These are phyloP conservation scores for Noccaea caerulescens DNA, from an alignment of 345 rosid genomes.

Conservation along the genomic window DNA sequence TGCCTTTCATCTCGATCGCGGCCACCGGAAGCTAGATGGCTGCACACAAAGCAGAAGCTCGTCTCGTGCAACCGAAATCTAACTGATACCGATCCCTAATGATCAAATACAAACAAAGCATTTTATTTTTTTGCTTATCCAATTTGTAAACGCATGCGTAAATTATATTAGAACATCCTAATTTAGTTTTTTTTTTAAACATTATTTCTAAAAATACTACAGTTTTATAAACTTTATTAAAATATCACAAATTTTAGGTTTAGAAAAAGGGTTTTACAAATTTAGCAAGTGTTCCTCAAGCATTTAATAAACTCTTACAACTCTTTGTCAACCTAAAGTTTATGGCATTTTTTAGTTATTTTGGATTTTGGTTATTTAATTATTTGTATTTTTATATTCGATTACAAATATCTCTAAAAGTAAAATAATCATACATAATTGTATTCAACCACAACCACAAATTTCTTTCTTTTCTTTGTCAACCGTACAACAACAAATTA, in stretches of 20 bases:
- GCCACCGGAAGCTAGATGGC: conserved; percentile 87
- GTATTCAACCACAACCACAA: background rate
- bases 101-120: background rate
- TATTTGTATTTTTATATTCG: too few species aligned
- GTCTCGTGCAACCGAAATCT: conserved; percentile 72
- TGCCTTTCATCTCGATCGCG: conserved; percentile 69
- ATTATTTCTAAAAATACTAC: background rate
- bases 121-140: background rate
- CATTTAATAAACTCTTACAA: background rate
- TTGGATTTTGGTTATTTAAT: background rate
- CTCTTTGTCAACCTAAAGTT: too few species aligned
- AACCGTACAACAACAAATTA: conserved; percentile 24
- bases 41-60: conserved; percentile 77
- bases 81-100: conserved; percentile 83
- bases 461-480: too few species aligned
- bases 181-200: too few species aligned
- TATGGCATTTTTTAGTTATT: background rate
- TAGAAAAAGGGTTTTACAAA: background rate
- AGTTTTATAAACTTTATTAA: background rate
- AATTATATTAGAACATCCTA: background rate
- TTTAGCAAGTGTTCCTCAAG: background rate
- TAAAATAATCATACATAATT: background rate
- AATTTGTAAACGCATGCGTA: background rate
- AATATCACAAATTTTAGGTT: background rate
- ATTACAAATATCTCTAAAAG: too few species aligned